A percentile compares a stretch with the other conserved stretches of the same genome.
phyloP scores from a whole-genome alignment of 768 basidiomycete genomes.

The Tricholoma flavovirens region DNA sequence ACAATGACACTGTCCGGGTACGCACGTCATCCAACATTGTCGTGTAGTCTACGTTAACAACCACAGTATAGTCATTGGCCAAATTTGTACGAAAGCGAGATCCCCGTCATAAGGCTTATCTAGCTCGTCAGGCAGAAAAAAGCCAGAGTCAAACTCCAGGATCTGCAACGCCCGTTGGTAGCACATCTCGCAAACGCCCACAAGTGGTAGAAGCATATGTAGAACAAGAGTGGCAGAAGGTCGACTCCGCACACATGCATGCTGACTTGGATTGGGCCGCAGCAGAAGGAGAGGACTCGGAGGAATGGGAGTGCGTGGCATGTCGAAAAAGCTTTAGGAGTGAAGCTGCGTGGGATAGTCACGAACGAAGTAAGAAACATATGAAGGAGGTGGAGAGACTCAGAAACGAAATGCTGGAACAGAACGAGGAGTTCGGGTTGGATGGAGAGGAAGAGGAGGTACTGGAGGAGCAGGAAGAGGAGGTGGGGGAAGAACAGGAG shows the following conservation, averaged over 20 bases:
- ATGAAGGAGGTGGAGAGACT: constrained; percentile 79
- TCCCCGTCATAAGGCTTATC: constrained; percentile 72
- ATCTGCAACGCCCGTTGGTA: constrained; percentile 23
- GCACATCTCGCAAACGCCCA: constrained; percentile 22
- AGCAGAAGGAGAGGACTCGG: constrained; percentile 62
- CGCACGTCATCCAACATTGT: constrained; percentile 19
- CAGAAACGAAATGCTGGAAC: constrained; percentile 68
- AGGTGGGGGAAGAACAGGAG: too few species aligned
- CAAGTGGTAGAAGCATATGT: constrained; percentile 44
- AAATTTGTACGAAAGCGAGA: constrained; percentile 83
- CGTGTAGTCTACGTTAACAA: background rate
- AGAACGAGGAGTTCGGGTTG: constrained; percentile 57
- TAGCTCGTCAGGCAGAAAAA: constrained; percentile 42
- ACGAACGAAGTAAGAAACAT: constrained; percentile 94
- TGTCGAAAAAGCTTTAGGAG: constrained; percentile 86
- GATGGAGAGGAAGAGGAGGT: constrained; percentile 20
- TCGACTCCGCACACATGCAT: constrained; percentile 37
- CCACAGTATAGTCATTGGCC: constrained; percentile 51
- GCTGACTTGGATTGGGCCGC: constrained; percentile 72
- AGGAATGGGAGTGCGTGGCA: constrained; percentile 94
- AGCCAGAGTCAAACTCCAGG: constrained; percentile 24
- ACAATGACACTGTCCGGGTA: constrained; percentile 87
- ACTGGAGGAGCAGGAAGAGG: constrained; percentile 16
- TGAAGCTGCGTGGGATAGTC: constrained; percentile 93
- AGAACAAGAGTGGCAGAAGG: constrained; percentile 89